phyloP scores from a whole-genome alignment of 2,329 filamentous ascomycete species.

The Aquanectria penicillioides region DNA sequence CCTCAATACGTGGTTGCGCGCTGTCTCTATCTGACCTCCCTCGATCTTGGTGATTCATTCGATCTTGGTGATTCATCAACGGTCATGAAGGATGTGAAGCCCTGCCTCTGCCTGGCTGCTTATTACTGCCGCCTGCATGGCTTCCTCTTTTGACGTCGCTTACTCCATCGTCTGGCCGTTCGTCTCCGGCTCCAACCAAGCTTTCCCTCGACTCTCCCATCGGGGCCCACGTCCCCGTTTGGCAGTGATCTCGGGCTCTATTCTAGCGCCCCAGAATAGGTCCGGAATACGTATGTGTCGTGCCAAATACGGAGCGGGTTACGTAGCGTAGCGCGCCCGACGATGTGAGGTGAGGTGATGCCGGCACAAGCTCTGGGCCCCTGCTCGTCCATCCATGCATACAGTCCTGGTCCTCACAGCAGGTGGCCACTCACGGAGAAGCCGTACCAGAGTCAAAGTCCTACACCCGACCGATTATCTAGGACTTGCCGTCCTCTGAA shows the following conservation, averaged over 20 bases:
- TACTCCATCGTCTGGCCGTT: constrained; percentile 9
- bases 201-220: not conserved
- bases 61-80: constrained; percentile 1
- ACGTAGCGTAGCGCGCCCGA: constrained; percentile 16
- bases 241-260: constrained; percentile 12
- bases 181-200: not conserved
- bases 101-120: constrained; percentile 7
- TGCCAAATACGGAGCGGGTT: constrained; percentile 22
- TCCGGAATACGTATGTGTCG: constrained; percentile 8
- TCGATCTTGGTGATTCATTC: constrained; percentile 6
- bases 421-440: constrained; percentile 3
- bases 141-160: not conserved
- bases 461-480: constrained; percentile 18
- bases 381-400: constrained; percentile 35
- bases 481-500: constrained; percentile 13
- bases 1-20: constrained; percentile 4
- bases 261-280: constrained; percentile 16
- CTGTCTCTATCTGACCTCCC: constrained; percentile 8
- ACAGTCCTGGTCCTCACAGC: constrained; percentile 35
- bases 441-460: constrained; percentile 12
- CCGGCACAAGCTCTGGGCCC: constrained; percentile 38
- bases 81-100: constrained; percentile 13
- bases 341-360: constrained; percentile 27
- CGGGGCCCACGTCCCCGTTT: not conserved
- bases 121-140: constrained; percentile 5